Evolutionary conservation across 306 rosid species (phyloP).

Genomic region (Vachellia collinsii): DNA sequence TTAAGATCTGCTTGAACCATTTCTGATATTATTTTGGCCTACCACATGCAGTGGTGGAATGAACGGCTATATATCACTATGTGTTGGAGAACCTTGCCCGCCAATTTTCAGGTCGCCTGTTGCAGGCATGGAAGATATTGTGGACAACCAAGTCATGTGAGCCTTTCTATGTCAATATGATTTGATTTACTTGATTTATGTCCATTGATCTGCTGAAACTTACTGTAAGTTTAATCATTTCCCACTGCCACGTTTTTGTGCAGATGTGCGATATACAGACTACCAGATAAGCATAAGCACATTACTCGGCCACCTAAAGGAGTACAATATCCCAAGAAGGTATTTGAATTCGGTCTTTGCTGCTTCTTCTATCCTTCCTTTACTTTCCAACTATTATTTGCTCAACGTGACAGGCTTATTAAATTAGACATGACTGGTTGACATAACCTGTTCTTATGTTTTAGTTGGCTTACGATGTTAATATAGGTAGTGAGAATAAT

Average conservation of each 20-base stretch:
- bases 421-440: neutral
- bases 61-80: conserved; percentile 92
- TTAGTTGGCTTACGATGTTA: conserved; percentile 19
- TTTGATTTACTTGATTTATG: conserved; percentile 19
- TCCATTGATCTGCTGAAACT: conserved; percentile 13
- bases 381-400: neutral
- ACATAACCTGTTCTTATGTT: neutral
- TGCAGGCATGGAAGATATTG: conserved; percentile 82
- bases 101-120: conserved; percentile 96
- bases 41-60: conserved; percentile 94
- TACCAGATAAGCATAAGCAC: conserved; percentile 81
- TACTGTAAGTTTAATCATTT: conserved; percentile 2
- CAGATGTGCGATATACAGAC: conserved; percentile 88
- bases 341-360: conserved; percentile 36
- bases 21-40: conserved; percentile 76
- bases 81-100: conserved; percentile 95
- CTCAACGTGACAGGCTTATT: neutral
- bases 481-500: neutral
- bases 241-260: neutral
- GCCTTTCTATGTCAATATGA: conserved; percentile 30
- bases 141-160: conserved; percentile 96
- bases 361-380: neutral
- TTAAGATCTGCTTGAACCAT: conserved; percentile 44
- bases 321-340: conserved; percentile 79
- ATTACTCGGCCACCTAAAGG: conserved; percentile 77